Evolutionary conservation across 2,329 filamentous ascomycete genomes (phyloP), one percentile per base, ranked within the genome.

Genomic region (Cordyceps cicadae): DNA sequence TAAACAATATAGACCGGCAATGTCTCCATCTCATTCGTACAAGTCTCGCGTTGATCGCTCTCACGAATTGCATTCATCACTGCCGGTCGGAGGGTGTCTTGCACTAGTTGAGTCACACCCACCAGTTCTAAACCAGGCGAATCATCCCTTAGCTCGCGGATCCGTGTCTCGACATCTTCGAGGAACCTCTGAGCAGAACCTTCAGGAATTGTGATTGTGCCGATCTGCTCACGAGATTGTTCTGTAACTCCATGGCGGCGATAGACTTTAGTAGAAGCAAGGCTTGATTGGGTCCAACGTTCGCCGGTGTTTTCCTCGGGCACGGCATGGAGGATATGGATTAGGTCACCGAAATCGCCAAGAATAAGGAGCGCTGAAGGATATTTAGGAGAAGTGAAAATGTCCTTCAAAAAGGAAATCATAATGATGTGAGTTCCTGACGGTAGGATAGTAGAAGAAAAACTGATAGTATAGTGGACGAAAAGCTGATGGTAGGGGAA

Each of bases 361-460:
- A 60, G 39, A 19, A 54, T 50, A 39, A 60, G 58, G 34, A 60
- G 58, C n/a, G 21, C 50, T 39, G 58, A 60, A 39, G 57, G 49
- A 17, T 2, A 21, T n/a, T 12, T 24, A 24, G 57, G 9, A 24
- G 26, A 19, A 5, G 37, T 26, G 26, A 49, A 54, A 7, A 24
- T 15, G 19, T 48, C 54, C 14, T 7, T 54, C 29, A 60, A 21
- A 29, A 9, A 14, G 8, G 49, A 37, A 45, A 54, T 29, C 58
- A 60, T 60, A n/a, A 54, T 53, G 26, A 37, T 34, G 26, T 32
- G 17, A 39, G 41, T 37, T 49, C 0, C n/a, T 29, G 29, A 48
- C 29, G 50, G 11, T 41, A 14, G 19, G 32, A 48, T 32, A 29
- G 29, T 7, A 29, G 1, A 29, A 7, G 29, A 29, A 54, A 54